These are phyloP conservation scores for Aspergillus udagawae DNA, from an alignment of 2,329 filamentous ascomycete species.

Conservation along the genomic window DNA sequence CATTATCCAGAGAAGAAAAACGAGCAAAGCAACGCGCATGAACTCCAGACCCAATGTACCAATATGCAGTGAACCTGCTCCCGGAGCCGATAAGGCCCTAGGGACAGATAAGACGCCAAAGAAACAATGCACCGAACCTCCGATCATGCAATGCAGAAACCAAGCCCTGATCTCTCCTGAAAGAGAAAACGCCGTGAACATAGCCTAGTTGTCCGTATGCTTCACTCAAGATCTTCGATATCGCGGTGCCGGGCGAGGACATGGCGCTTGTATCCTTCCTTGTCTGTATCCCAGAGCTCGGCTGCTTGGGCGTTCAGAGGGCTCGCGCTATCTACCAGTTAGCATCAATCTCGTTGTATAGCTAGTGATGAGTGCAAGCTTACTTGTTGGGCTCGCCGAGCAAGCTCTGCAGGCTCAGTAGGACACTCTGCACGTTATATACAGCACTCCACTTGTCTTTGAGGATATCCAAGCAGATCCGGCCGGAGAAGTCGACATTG, in stretches of 20 bases:
- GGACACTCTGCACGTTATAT: slow-evolving; percentile 90
- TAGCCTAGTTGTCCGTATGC: slow-evolving; percentile 1
- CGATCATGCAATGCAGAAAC: slow-evolving; percentile 13
- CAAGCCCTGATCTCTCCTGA: slow-evolving; percentile 2
- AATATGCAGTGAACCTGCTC: slow-evolving; percentile 6
- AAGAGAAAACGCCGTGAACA: slow-evolving; percentile 6
- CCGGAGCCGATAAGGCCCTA: not conserved
- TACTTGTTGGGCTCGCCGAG: slow-evolving; percentile 98
- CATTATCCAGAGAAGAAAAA: slow-evolving; percentile 1
- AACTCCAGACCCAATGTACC: slow-evolving; percentile 14
- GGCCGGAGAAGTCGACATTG: slow-evolving; percentile 94
- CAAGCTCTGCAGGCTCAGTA: slow-evolving; percentile 90
- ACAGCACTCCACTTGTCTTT: slow-evolving; percentile 99
- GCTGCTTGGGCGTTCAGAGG: slow-evolving; percentile 95
- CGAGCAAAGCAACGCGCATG: slow-evolving; percentile 1
- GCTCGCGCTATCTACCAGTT: slow-evolving; percentile 61
- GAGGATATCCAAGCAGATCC: slow-evolving; percentile 95
- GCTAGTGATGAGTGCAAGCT: slow-evolving; percentile 28
- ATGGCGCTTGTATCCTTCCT: slow-evolving; percentile 77
- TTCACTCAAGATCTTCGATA: slow-evolving; percentile 45
- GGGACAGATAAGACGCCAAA: slow-evolving; percentile 2
- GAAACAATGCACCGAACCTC: slow-evolving; percentile 9
- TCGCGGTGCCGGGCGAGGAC: slow-evolving; percentile 62
- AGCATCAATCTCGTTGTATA: slow-evolving; percentile 2
- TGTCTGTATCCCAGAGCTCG: slow-evolving; percentile 88